phyloP scores from a whole-genome alignment of 2,329 filamentous ascomycete genomes.

The Alternaria consortialis region DNA sequence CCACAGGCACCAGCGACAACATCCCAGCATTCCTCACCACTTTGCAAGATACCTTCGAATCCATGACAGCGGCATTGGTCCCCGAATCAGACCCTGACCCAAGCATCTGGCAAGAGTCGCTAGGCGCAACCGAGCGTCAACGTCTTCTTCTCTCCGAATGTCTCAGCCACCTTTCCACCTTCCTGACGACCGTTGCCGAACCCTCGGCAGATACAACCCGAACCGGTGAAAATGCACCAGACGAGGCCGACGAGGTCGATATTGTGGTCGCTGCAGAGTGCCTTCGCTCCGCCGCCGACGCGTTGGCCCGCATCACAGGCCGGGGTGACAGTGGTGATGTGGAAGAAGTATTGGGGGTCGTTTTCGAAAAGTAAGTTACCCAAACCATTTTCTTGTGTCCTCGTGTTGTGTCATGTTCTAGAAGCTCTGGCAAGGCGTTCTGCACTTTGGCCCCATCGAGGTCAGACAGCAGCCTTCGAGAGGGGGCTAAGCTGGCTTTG shows the following conservation, averaged over 20 bases:
- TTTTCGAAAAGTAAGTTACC: conserved; percentile 88
- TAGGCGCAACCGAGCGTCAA: conserved; percentile 92
- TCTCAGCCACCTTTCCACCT: conserved; percentile 74
- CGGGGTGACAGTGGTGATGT: conserved; percentile 86
- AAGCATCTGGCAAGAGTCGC: conserved; percentile 78
- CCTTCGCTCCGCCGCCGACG: conserved; percentile 65
- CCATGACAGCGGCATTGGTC: conserved; percentile 69
- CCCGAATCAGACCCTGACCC: conserved; percentile 62
- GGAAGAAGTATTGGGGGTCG: conserved; percentile 93
- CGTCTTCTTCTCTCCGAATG: conserved; percentile 81
- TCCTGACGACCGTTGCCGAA: conserved; percentile 66
- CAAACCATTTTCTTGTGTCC: conserved; percentile 1
- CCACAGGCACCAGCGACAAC: conserved; percentile 64
- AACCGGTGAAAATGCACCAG: neutral
- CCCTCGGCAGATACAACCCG: conserved; percentile 12
- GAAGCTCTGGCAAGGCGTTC: conserved; percentile 9
- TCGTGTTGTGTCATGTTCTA: conserved; percentile 7
- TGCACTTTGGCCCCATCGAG: conserved; percentile 10
- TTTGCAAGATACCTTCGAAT: conserved; percentile 72
- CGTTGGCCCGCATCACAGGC: conserved; percentile 81
- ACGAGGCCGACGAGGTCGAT: conserved; percentile 67
- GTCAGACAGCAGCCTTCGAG: conserved; percentile 14
- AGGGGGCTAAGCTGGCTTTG: conserved; percentile 5
- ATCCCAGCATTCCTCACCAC: conserved; percentile 73
- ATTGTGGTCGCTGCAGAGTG: conserved; percentile 91